Base-by-base conservation (phyloP, 129 eudicot species). In the Lactuca saligna region DNA sequence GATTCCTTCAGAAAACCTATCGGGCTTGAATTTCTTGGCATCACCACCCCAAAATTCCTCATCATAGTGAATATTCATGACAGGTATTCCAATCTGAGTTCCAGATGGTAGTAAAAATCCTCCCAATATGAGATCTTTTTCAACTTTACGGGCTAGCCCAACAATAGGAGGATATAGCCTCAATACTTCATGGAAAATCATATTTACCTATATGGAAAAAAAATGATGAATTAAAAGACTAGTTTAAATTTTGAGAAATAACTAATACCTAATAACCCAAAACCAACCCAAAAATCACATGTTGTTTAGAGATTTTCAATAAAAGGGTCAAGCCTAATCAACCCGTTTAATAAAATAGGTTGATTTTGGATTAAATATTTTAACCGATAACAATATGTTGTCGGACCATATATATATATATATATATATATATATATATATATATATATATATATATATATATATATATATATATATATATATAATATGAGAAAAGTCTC, bases 1-100 rank as follows among this genome's bases (percentile, higher is more conserved):
- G 51, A 46, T 46, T 46, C 51, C 71, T 66, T 33, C 67, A 2
- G 75, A 59, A 58, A 70, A 70, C 25, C 75, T 46, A 14, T 70
- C 75, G 0, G 75, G 75, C 3, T 15, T 70, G 13, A 70, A 70
- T 6, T 29, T 16, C 5, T 44, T 57, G 6, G 58, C 75, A 61
- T 70, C 67, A 6, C 6, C 41, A 25, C 75, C 75, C 75, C 75
- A 70, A 32, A 14, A 8, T 35, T 44, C 17, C 9, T 61, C 48
- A 37, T 70, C 67, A 2, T 70, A 61, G n/a, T 70, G 75, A 70
- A 70, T 13, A 58, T 50, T 31, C 44, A 70, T 41, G 15, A 35
- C 15, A 12, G 75, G 75, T 0, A 70, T 11, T 3, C n/a, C 13
- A 49, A 65, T 46, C 31, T 25, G 35, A 12, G 17, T 7, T 41